phyloP scores from a whole-genome alignment of 2,329 filamentous ascomycete species.

The Colletotrichum sp. region DNA sequence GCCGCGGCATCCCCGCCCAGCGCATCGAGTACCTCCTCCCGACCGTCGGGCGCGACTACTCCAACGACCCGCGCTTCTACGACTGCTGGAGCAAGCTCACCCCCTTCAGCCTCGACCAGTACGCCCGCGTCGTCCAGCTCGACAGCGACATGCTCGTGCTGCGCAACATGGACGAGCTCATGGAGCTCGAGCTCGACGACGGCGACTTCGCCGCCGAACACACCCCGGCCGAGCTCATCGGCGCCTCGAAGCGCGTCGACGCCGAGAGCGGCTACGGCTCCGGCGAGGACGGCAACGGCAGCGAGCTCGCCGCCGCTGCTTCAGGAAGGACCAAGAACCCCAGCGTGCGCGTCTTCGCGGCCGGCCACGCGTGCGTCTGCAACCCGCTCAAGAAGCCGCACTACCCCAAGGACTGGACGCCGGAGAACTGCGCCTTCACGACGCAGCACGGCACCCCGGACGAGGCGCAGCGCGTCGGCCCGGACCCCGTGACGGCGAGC shows the following conservation, averaged over 20 bases:
- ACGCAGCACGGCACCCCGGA: constrained; percentile 53
- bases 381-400: constrained; percentile 81
- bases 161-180: constrained; percentile 90
- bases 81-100: constrained; percentile 91
- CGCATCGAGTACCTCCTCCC: constrained; percentile 77
- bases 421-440: constrained; percentile 64
- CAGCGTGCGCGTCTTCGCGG: constrained; percentile 72
- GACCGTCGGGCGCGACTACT: constrained; percentile 68
- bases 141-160: constrained; percentile 88
- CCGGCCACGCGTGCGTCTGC: constrained; percentile 84
- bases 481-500: constrained; percentile 46
- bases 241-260: not conserved
- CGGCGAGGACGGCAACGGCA: not conserved
- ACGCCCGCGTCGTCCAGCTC: constrained; percentile 80
- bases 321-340: not conserved
- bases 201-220: constrained; percentile 19
- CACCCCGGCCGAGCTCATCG: constrained; percentile 12
- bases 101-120: constrained; percentile 78
- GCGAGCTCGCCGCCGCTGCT: not conserved
- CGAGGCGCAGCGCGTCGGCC: constrained; percentile 48
- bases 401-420: constrained; percentile 76
- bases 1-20: constrained; percentile 72
- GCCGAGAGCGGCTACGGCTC: not conserved
- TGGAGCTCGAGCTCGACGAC: constrained; percentile 77
- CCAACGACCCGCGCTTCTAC: constrained; percentile 82